Base-by-base conservation (phyloP, 1,139 yeast species). In the Kodamaea ohmeri region DNA sequence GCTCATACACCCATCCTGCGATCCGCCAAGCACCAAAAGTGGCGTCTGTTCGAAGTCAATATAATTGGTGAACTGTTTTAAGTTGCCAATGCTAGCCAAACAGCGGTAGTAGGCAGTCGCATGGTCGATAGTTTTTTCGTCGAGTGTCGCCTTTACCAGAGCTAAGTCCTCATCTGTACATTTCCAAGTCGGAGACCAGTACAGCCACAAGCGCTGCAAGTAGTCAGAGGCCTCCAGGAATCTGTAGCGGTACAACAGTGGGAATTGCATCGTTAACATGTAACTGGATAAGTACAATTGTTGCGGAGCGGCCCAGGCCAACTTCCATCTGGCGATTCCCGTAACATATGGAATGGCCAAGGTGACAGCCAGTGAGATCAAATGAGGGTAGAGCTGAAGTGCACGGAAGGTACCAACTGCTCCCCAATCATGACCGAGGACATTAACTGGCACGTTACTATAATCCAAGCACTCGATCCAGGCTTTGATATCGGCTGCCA, bases 351-450 rank as follows among this genome's bases (percentile, higher is more conserved):
- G 76, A 40, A 70, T 69, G 4, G 73, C 72, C 51, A 70, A 48
- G 9, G 67, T 56, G 11, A 56, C 65, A 44, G 61, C 53, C n/a
- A 69, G 62, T 2, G 66, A 52, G 17, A 70, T 47, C 38, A 58
- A 43, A 7, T 66, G 65, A 0, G 75, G 75, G 40, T 57, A 67
- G 39, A 60, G 37, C 27, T 55, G 52, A 2, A 73, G 68, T 2
- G 67, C 52, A 44, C 65, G 65, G 49, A 58, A 68, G 9, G 66
- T 49, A 22, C 60, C 53, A 18, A 67, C 51, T 2, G 76, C 73
- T 19, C 76, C 76, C 76, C 76, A 70, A 49, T 70, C 76, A 45
- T 70, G 76, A 6, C 74, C 74, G 15, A 70, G 53, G 25, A 70
- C 44, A 45, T 69, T 72, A 4, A 69, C 65, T 2, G 70, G 67